Evolutionary conservation across 2,329 filamentous ascomycete species (phyloP), one percentile per base, ranked within the genome.

Genomic region (Fusarium luffae): DNA sequence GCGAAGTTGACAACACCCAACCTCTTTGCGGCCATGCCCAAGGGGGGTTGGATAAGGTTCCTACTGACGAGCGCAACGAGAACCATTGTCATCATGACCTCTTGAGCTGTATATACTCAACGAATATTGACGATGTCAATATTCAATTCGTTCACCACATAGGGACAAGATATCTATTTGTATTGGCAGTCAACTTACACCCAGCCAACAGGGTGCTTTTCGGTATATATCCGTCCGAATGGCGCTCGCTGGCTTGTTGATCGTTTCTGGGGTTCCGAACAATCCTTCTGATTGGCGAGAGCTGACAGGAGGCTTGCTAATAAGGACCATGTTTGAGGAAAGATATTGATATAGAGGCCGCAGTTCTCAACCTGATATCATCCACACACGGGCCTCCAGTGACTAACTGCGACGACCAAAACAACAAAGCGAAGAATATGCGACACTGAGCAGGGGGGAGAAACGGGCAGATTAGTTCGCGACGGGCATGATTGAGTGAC

Each of bases 231-330:
- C 25, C 13, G 27, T 32, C 14, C 23, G 28, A 14, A 34, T 44
- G 58, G 25, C 50, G 43, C 43, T 44, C 47, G 48, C 44, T 52
- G 34, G 23, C 34, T 42, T 52, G 23, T 52, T 28, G 55, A 44
- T 59, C 40, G 32, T 43, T 46, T 59, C 68, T 63, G 65, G 71
- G 68, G 70, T 51, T 50, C 4, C 23, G 47, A 49, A 56, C 52
- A 41, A 49, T 27, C 6, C 44, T 63, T 52, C 51, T 71, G 54
- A 74, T 74, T 74, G 68, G 72, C n/a, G 60, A 57, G 21, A 70
- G 59, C 60, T 66, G 48, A 43, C 54, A 46, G 44, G n/a, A 55
- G 59, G 65, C 58, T 69, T 58, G 56, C 23, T 56, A 55, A 55
- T 42, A 50, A 62, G 68, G 43, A 23, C 44, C 50, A 52, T 27